Base-by-base conservation (phyloP, 2,329 filamentous ascomycete genomes). In the Xylariaceae sp. region DNA sequence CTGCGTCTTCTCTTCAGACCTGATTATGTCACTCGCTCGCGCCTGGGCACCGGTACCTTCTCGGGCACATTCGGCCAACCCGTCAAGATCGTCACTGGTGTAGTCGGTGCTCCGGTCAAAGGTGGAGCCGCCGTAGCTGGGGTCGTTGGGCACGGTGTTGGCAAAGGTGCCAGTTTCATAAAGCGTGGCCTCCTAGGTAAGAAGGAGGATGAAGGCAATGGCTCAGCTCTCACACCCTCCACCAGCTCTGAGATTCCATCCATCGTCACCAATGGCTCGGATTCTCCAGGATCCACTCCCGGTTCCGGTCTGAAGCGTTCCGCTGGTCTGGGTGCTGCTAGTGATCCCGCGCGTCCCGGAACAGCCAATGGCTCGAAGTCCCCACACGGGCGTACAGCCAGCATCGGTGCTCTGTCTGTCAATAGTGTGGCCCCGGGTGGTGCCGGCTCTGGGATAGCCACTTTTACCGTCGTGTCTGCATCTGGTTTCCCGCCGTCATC, bases 41-140 rank as follows among this genome's bases (percentile, higher is more conserved):
- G 92, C 47, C 91, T 97, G 73, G 95, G 95, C 49, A 95, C 92
- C 0, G 92, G 92, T 0, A 97, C 93, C 1, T 96, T 99, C 77
- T 88, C 89, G 0, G 93, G 93, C 29, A 96, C 92, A 1, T 97
- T 98, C 71, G 89, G 88, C 4, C 82, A 87, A 1, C 91, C 95
- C 23, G 90, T 90, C 46, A 93, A 93, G 75, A 92, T 99, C 57
- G 90, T 98, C 56, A 89, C 87, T 12, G 86, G 86, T 60, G 86
- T 89, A 50, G 87, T 85, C 23, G 93, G 93, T 40, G 95, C 89
- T 18, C 96, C 95, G n/a, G 88, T 99, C 74, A 98, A 98, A 77
- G 93, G 92, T 37, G 90, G 90, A 26, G 89, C 87, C 54, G 88
- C 89, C 40, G 93, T 91, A 40, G 89, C 83, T 14, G 86, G 84